Base-by-base conservation (phyloP, 129 eudicot species). In the Heracleum sosnowskyi region DNA sequence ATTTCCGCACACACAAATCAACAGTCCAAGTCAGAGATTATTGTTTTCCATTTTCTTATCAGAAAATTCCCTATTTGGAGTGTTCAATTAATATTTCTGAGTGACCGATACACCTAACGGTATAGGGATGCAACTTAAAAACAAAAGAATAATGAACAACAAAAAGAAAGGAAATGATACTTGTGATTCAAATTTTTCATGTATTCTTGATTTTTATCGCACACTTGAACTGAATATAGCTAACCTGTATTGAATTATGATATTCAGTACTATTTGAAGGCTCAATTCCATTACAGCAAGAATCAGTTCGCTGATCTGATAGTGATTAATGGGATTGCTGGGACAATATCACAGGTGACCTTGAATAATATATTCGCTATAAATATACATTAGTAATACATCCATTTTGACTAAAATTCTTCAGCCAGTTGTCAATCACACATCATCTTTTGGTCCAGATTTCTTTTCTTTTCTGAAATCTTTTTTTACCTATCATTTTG, bases 221-320 rank as follows among this genome's bases (percentile, higher is more conserved):
- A 63, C 36, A 29, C 53, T 26, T 41, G 22, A 73, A 73, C 49
- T 41, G 22, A 42, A 3, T 73, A n/a, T 41, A 17, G 35, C 18
- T 73, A 73, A 73, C 36, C 53, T 13, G 28, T 36, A 39, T 7
- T 39, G 5, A 1, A 73, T 73, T 37, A n/a, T 26, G 33, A 29
- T 73, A 6, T 73, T 46, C 76, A 73, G 97, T 92, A 85, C 77
- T 92, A 86, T 83, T 84, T 90, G 80, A 90, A 87, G 85, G 93
- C 97, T 8, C 86, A 87, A 76, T 92, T 90, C 75, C 97, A 92
- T 72, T 92, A 86, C 74, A 83, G 89, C 85, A 92, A 92, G 86
- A 83, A 88, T 69, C 91, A 92, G 81, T 92, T 90, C 76, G 97
- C 97, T 62, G 89, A 92, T 84, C 83, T 92, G 76, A 51, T 92